A percentile compares a stretch with the other conserved stretches of the same genome.
phyloP scores from a whole-genome alignment of 805 yeast genomes.

The Maudiozyma barnettii region DNA sequence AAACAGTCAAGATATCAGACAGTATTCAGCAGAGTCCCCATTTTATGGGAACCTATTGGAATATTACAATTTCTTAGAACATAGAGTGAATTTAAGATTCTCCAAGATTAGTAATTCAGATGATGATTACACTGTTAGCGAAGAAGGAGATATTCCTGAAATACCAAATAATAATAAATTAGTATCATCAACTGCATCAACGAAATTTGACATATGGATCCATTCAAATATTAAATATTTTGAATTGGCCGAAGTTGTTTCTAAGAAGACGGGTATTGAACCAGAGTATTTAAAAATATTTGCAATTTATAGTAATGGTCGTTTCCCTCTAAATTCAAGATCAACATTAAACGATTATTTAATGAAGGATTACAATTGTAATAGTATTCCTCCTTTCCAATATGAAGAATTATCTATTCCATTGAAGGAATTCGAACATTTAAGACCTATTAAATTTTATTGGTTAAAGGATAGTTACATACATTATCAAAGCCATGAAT shows the following conservation, averaged over 20 bases:
- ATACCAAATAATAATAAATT: background rate
- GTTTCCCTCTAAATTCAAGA: conserved; percentile 37
- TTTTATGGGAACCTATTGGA: conserved; percentile 33
- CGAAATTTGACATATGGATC: conserved; percentile 55
- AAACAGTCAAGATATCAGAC: conserved; percentile 1
- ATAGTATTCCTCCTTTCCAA: conserved; percentile 41
- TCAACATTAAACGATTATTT: conserved; percentile 28
- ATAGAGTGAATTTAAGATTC: conserved; percentile 52
- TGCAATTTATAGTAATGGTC: conserved; percentile 50
- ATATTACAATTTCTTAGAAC: conserved; percentile 45
- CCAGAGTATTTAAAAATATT: conserved; percentile 58
- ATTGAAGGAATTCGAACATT: conserved; percentile 64
- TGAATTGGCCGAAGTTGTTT: conserved; percentile 55
- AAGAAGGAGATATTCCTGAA: background rate
- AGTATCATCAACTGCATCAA: conserved; percentile 2
- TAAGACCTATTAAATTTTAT: conserved; percentile 53
- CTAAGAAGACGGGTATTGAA: conserved; percentile 41
- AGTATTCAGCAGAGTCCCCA: conserved; percentile 16
- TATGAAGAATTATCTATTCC: conserved; percentile 74
- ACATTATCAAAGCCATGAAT: conserved; percentile 58
- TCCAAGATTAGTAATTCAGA: conserved; percentile 17
- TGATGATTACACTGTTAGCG: conserved; percentile 21
- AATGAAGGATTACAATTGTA: conserved; percentile 30
- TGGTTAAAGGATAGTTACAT: conserved; percentile 70
- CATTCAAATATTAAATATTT: conserved; percentile 50